Conservation (phyloP, 768 basidiomycete species). For the Coprinopsis marcescibilis region DNA sequence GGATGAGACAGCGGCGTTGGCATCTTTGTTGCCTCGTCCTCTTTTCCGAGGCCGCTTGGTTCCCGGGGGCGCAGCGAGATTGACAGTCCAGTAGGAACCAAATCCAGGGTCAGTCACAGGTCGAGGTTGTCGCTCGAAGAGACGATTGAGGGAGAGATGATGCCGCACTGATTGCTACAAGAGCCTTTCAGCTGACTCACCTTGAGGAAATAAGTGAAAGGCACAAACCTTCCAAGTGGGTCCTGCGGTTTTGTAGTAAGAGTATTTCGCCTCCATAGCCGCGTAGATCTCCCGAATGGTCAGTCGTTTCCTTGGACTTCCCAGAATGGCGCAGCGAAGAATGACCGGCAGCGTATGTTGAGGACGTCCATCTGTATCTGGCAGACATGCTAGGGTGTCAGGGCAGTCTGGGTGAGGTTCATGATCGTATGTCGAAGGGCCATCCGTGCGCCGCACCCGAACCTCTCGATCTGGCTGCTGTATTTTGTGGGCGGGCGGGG, state of each 20-base stretch:
- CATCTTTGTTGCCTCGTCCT: constrained; percentile 54
- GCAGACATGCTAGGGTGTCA: constrained; percentile 69
- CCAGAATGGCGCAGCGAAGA: constrained; percentile 77
- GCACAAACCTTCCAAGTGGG: constrained; percentile 74
- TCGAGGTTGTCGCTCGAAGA: constrained; percentile 77
- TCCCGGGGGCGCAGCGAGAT: constrained; percentile 76
- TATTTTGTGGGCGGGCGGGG: neutral
- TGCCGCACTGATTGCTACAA: constrained; percentile 82
- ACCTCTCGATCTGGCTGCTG: constrained; percentile 1
- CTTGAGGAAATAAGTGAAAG: constrained; percentile 10
- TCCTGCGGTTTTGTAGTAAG: constrained; percentile 75
- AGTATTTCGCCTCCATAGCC: constrained; percentile 81
- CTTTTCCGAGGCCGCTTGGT: constrained; percentile 83
- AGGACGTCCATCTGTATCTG: constrained; percentile 72
- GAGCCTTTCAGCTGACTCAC: constrained; percentile 12
- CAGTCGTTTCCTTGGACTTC: constrained; percentile 65
- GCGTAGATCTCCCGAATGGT: constrained; percentile 85
- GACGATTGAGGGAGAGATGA: constrained; percentile 73
- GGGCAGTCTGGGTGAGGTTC: constrained; percentile 72
- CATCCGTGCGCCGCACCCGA: constrained; percentile 3
- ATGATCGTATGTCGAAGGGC: constrained; percentile 33
- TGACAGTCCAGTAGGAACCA: constrained; percentile 90
- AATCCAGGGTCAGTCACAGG: constrained; percentile 83
- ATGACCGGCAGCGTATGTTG: constrained; percentile 85
- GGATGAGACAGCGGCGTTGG: too few relatives aligned